Conservation (phyloP, 1,284 basidiomycete genomes). For the Leccinum fuscescens region DNA sequence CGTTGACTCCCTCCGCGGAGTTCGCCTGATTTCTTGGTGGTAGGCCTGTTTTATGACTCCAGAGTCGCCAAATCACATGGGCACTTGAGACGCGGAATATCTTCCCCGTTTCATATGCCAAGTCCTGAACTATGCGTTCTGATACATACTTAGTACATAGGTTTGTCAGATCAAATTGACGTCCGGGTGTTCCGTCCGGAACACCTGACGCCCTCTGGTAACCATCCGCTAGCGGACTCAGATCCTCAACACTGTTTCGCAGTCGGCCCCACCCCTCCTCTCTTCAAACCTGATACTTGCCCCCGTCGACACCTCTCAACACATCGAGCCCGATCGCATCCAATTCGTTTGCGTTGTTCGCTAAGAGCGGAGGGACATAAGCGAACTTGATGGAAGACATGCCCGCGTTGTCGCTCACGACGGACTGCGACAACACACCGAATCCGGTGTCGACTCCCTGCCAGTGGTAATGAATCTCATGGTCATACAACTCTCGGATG, state of each 20-base stretch:
- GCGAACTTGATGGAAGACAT: not conserved
- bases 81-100: no score
- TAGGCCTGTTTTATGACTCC: no score
- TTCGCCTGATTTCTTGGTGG: no score
- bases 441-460: not conserved
- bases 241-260: not conserved
- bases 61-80: no score
- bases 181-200: not conserved
- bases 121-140: not conserved
- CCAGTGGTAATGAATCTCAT: not conserved
- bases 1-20: no score
- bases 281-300: not conserved
- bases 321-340: not conserved
- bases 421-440: not conserved
- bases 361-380: not conserved
- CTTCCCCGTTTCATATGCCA: not conserved
- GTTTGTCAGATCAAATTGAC: not conserved
- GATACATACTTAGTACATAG: not conserved
- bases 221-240: not conserved
- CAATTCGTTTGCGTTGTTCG: not conserved
- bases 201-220: not conserved
- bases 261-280: not conserved
- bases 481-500: not conserved
- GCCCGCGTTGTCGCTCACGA: not conserved
- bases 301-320: not conserved